phyloP scores from a whole-genome alignment of 2,329 filamentous ascomycete genomes.

The Apiospora kogelbergensis region DNA sequence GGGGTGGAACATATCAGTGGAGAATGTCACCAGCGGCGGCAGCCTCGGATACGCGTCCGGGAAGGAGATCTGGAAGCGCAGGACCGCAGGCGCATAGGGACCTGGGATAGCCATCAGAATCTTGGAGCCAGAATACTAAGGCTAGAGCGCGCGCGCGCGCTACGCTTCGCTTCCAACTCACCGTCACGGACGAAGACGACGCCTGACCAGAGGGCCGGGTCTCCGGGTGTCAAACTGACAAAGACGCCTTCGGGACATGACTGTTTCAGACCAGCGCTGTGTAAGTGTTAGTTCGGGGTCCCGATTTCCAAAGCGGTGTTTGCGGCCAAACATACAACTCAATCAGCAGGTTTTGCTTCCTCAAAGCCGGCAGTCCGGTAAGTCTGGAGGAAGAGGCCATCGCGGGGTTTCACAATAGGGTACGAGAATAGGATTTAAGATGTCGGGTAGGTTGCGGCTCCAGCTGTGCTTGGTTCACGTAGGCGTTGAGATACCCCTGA shows the following conservation, averaged over 20 bases:
- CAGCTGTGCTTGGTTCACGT: background rate
- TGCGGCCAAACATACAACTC: conserved; percentile 66
- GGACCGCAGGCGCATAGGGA: conserved; percentile 82
- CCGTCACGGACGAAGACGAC: conserved; percentile 89
- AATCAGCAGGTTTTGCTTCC: conserved; percentile 73
- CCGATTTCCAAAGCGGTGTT: background rate
- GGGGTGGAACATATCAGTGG: conserved; percentile 92
- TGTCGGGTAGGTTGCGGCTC: background rate
- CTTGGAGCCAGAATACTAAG: no score
- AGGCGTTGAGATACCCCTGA: background rate
- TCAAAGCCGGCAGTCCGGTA: conserved; percentile 53
- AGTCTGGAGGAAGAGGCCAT: conserved; percentile 49
- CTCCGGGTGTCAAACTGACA: conserved; percentile 77
- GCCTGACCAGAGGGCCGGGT: conserved; percentile 83
- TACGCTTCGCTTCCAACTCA: conserved; percentile 43
- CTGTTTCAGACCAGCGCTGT: conserved; percentile 77
- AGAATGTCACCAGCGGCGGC: conserved; percentile 84
- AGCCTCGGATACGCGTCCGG: conserved; percentile 75
- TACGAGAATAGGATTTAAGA: background rate
- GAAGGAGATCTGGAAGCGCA: conserved; percentile 89
- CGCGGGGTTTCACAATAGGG: background rate
- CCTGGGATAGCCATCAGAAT: conserved; percentile 49
- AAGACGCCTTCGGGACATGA: conserved; percentile 85
- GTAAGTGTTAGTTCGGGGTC: conserved; percentile 17
- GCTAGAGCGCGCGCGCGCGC: background rate